Evolutionary conservation across 75 land plant genomes (phyloP).

Genomic region (Selaginella moellendorffii): DNA sequence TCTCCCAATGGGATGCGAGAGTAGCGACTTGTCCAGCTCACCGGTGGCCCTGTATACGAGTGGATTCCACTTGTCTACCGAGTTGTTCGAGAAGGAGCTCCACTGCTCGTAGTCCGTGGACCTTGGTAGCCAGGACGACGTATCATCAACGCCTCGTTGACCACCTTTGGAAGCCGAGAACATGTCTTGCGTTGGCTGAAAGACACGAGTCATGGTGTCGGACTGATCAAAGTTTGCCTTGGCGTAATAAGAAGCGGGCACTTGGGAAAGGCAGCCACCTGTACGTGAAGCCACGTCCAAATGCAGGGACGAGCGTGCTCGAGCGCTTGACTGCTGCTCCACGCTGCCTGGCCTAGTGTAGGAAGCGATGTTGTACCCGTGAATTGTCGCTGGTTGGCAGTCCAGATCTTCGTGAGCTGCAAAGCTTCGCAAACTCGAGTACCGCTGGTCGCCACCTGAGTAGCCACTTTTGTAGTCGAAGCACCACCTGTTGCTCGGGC

Average conservation of each 20-base stretch:
- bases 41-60: conserved; percentile 32
- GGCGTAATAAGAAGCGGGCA: background rate
- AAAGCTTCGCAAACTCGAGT: conserved; percentile 55
- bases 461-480: conserved; percentile 25
- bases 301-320: too few relatives aligned
- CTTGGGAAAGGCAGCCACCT: too few relatives aligned
- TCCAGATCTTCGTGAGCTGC: conserved; percentile 29
- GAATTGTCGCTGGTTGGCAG: conserved; percentile 77
- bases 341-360: background rate
- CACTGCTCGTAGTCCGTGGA: conserved; percentile 9
- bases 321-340: too few relatives aligned
- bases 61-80: conserved; percentile 25
- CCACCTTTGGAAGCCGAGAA: background rate
- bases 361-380: conserved; percentile 47
- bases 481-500: conserved; percentile 7
- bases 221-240: too few relatives aligned
- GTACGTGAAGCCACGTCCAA: background rate
- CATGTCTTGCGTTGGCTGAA: background rate
- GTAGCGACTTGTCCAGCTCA: conserved; percentile 21
- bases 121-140: too few relatives aligned
- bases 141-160: background rate
- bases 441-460: conserved; percentile 36
- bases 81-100: conserved; percentile 19
- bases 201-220: background rate
- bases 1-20: conserved; percentile 14